Percentiles rank a stretch among this genome's conserved stretches.
phyloP scores from a whole-genome alignment of 768 basidiomycete genomes.

The Hortiboletus campestris region DNA sequence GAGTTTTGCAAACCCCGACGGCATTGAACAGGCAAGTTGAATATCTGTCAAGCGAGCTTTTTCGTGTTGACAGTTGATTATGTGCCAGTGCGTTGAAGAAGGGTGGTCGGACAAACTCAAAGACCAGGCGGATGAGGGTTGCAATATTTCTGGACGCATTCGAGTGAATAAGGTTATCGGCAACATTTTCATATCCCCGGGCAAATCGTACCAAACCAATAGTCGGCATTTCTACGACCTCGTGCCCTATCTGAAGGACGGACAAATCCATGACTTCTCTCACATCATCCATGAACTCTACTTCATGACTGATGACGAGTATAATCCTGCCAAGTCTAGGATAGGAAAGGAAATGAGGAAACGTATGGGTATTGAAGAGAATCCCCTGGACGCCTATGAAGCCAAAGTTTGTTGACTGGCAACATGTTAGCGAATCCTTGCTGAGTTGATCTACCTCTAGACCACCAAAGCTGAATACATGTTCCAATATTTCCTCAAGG shows the following conservation, averaged over 20 bases:
- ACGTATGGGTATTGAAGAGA: constrained; percentile 66
- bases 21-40: constrained; percentile 80
- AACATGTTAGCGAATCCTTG: background rate
- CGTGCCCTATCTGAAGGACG: constrained; percentile 91
- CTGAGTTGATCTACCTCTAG: constrained; percentile 33
- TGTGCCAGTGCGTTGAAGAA: constrained; percentile 78
- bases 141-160: constrained; percentile 87
- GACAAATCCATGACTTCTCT: constrained; percentile 89
- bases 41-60: background rate
- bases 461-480: constrained; percentile 83
- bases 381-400: constrained; percentile 73
- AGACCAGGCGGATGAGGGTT: constrained; percentile 92
- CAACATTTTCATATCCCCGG: constrained; percentile 93
- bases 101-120: constrained; percentile 93
- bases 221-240: constrained; percentile 79
- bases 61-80: background rate
- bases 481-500: constrained; percentile 99
- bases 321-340: constrained; percentile 63
- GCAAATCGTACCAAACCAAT: constrained; percentile 90
- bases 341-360: constrained; percentile 62
- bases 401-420: constrained; percentile 47
- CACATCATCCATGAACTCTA: constrained; percentile 80
- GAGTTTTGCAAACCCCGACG: constrained; percentile 90
- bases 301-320: constrained; percentile 82
- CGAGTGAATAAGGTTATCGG: constrained; percentile 97